Conservation (phyloP, 495 filamentous ascomycete genomes). For the Aspergillus steynii region DNA sequence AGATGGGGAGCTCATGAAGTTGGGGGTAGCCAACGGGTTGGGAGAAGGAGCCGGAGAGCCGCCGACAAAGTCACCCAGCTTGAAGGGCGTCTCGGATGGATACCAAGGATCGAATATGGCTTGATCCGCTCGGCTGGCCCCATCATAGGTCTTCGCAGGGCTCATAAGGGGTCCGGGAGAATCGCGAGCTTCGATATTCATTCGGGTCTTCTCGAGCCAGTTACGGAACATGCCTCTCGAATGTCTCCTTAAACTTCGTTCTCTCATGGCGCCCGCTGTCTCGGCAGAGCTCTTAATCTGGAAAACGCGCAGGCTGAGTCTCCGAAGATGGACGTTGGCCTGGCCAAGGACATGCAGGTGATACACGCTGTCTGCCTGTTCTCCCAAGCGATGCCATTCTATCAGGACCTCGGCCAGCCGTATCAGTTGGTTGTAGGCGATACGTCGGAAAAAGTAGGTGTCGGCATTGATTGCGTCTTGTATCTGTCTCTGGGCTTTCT, state of each 20-base stretch:
- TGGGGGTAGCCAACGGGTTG: constrained; percentile 52
- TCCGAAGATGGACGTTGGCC: constrained; percentile 46
- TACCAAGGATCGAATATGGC: constrained; percentile 42
- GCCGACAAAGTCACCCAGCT: constrained; percentile 43
- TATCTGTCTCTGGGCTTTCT: constrained; percentile 34
- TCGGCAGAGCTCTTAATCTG: constrained; percentile 46
- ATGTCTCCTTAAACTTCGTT: constrained; percentile 56
- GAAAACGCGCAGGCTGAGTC: constrained; percentile 53
- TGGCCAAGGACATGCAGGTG: constrained; percentile 47
- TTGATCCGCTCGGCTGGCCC: constrained; percentile 25
- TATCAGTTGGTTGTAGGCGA: constrained; percentile 47
- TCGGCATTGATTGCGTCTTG: constrained; percentile 45
- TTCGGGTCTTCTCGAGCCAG: constrained; percentile 55
- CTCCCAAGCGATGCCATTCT: constrained; percentile 43
- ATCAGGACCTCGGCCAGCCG: constrained; percentile 47
- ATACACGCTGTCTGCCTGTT: constrained; percentile 49
- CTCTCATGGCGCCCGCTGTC: constrained; percentile 54
- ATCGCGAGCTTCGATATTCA: constrained; percentile 38
- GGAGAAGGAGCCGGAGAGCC: constrained; percentile 35
- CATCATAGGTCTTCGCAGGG: constrained; percentile 33
- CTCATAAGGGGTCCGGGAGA: constrained; percentile 35
- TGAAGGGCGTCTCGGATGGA: constrained; percentile 50
- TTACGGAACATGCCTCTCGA: constrained; percentile 56
- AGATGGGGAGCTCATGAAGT: constrained; percentile 57
- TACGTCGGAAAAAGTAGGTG: constrained; percentile 39